Conservation (phyloP, 2,329 filamentous ascomycete species). For the Pseudopyrenochaeta lycopersici region DNA sequence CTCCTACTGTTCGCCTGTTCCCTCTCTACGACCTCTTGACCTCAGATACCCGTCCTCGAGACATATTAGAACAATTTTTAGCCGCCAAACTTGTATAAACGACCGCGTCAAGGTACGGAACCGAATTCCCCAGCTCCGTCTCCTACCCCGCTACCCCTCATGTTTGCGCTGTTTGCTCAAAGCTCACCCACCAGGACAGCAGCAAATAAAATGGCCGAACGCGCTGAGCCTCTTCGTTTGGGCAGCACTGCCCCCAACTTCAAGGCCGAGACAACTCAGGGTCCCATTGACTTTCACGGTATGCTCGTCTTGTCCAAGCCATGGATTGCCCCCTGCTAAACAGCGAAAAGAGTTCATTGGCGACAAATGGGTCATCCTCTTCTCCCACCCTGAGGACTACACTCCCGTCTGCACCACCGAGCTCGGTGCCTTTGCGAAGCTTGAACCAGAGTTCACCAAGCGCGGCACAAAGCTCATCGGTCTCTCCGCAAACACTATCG, state of each 20-base stretch:
- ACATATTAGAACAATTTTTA: conserved; percentile 1
- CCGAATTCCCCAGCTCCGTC: conserved; percentile 4
- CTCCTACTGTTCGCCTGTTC: conserved; percentile 13
- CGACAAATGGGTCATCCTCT: conserved; percentile 74
- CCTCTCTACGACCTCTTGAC: conserved; percentile 3
- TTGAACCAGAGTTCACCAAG: conserved; percentile 70
- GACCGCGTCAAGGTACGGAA: conserved; percentile 15
- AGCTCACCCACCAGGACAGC: conserved; percentile 22
- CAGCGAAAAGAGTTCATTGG: conserved; percentile 66
- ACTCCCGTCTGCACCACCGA: conserved; percentile 70
- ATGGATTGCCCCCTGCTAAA: not conserved
- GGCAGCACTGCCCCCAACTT: conserved; percentile 75
- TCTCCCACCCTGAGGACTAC: conserved; percentile 73
- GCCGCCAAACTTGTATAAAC: not conserved
- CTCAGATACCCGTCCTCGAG: conserved; percentile 15
- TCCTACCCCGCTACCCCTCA: conserved; percentile 41
- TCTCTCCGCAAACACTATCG: conserved; percentile 61
- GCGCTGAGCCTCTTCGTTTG: conserved; percentile 64
- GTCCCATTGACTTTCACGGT: conserved; percentile 72
- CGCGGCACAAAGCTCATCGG: conserved; percentile 70
- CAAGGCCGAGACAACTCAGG: conserved; percentile 71
- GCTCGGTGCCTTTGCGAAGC: conserved; percentile 70
- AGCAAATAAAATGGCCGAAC: conserved; percentile 39
- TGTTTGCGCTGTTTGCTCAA: conserved; percentile 36
- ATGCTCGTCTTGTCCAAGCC: conserved; percentile 15